Conservation (phyloP, 306 rosid genomes). For the Fragaria iinumae region DNA sequence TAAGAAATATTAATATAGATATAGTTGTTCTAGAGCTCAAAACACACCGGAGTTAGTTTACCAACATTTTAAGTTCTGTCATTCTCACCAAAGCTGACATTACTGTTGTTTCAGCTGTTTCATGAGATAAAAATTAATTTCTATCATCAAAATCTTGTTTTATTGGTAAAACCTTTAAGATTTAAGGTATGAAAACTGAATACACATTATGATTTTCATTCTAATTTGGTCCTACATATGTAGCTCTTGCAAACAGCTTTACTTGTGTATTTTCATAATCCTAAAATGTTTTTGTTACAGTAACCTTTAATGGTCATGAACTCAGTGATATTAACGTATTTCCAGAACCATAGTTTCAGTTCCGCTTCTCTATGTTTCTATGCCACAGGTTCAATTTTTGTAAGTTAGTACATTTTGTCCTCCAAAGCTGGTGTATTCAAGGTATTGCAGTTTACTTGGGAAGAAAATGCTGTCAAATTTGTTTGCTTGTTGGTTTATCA, state of each 20-base stretch:
- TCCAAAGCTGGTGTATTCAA: not conserved
- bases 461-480: too few relatives aligned
- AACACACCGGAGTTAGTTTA: not conserved
- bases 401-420: not conserved
- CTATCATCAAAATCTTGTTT: not conserved
- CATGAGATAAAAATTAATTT: not conserved
- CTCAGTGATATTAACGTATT: too few relatives aligned
- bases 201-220: not conserved
- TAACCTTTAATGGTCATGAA: not conserved
- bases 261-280: not conserved
- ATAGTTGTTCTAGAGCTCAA: not conserved
- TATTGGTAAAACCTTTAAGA: not conserved
- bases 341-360: not conserved
- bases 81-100: not conserved
- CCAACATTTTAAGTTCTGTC: not conserved
- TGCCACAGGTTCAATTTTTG: not conserved
- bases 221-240: not conserved
- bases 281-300: not conserved
- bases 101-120: not conserved
- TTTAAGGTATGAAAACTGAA: not conserved
- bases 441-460: not conserved
- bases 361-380: not conserved
- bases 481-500: not conserved
- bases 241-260: not conserved
- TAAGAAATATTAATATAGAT: not conserved